Evolutionary conservation across 2,329 filamentous ascomycete genomes (phyloP), one percentile per base, ranked within the genome.

Genomic region (Ceratocystis lukuohia): DNA sequence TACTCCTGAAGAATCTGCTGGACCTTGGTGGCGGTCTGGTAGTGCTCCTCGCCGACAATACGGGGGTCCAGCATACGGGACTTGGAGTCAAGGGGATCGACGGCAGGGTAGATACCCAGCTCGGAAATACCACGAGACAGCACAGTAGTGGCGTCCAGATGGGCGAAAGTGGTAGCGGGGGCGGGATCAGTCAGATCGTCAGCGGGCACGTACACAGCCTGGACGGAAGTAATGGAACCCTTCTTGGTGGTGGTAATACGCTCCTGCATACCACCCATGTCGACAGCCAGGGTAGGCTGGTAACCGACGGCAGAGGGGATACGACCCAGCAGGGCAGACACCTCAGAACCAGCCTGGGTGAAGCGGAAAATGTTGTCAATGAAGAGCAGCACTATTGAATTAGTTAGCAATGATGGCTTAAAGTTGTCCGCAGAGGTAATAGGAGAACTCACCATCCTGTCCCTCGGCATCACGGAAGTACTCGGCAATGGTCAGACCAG

Each of bases 321-420:
- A 91, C 94, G 93, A 84, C 94, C 94, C 72, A 99, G 85, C 78
- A 99, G 87, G 76, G 94, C 94, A 83, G 93, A 97, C 86, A 99
- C 94, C 83, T 99, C 94, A 75, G 94, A 97, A 92, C 94, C 94
- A 79, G 94, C 94, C 83, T 97, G 93, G 72, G 93, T 96, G 86
- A 97, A 97, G 77, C 94, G 89, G 91, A 96, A 97, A 82, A 99
- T 97, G 86, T 99, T 99, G 88, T 99, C 94, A 79, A 97, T 97
- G 85, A 97, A 96, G 79, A 96, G 91, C 77, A 96, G 84, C 85
- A 96, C 91, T 88, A 68, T 10, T 15, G 33, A 20, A 28, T 8
- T 25, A 15, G 50, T 65, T 53, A 53, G 25, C 15, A 7, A 56
- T 8, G 20, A n/a, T 57, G 37, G 28, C 8, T 4, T 2, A 12